A percentile compares a stretch with the other conserved stretches of the same genome.
These are phyloP conservation scores for Fusarium sp. DNA, from an alignment of 2,329 filamentous ascomycete genomes.

Conservation along the genomic window DNA sequence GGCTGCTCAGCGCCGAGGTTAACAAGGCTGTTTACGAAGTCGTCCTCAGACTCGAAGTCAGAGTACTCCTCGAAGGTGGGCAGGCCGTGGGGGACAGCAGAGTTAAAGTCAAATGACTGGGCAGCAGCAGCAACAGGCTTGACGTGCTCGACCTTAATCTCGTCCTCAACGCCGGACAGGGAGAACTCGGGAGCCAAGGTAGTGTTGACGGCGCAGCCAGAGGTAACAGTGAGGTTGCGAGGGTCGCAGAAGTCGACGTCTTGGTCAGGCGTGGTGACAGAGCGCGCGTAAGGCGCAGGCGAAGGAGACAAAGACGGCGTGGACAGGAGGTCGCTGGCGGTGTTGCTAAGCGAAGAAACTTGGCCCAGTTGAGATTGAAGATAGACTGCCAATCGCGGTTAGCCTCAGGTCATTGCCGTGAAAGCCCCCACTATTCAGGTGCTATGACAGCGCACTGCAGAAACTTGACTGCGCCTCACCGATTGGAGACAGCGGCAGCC, in stretches of 20 bases:
- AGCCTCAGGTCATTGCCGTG: slow-evolving; percentile 49
- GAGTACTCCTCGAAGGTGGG: slow-evolving; percentile 88
- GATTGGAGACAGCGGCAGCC: slow-evolving; percentile 38
- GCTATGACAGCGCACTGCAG: slow-evolving; percentile 41
- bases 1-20: slow-evolving; percentile 68
- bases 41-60: slow-evolving; percentile 92
- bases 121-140: slow-evolving; percentile 63
- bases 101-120: slow-evolving; percentile 68
- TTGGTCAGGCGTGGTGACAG: slow-evolving; percentile 74
- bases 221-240: slow-evolving; percentile 85
- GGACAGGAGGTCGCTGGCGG: slow-evolving; percentile 80
- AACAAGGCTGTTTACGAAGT: slow-evolving; percentile 80
- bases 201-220: slow-evolving; percentile 63
- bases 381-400: slow-evolving; percentile 63
- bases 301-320: slow-evolving; percentile 89
- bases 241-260: slow-evolving; percentile 93
- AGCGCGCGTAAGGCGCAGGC: slow-evolving; percentile 82
- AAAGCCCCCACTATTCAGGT: slow-evolving; percentile 44
- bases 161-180: slow-evolving; percentile 64
- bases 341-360: slow-evolving; percentile 74
- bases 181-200: slow-evolving; percentile 74
- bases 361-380: slow-evolving; percentile 63
- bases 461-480: slow-evolving; percentile 31
- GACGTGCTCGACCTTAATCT: slow-evolving; percentile 66
- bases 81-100: slow-evolving; percentile 70